phyloP scores from a whole-genome alignment of 2,329 filamentous ascomycete genomes.

The Xylaria sp. region DNA sequence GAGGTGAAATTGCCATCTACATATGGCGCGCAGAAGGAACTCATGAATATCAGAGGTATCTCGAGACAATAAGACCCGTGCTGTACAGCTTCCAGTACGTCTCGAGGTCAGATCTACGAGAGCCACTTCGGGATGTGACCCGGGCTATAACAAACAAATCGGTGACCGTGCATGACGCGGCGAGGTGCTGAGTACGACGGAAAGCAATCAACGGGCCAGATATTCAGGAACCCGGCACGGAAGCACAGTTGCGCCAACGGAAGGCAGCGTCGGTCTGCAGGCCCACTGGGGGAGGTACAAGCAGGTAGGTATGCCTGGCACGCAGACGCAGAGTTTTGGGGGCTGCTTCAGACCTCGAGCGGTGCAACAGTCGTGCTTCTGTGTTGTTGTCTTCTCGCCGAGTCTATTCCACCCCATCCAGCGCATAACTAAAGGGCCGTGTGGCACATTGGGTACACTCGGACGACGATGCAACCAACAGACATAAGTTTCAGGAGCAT shows the following conservation, averaged over 20 bases:
- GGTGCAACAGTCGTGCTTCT: not conserved
- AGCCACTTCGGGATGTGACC: constrained; percentile 12
- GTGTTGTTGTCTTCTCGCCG: not conserved
- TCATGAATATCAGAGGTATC: constrained; percentile 11
- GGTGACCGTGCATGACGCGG: constrained; percentile 19
- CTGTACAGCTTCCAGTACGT: constrained; percentile 18
- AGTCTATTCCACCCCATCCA: not conserved
- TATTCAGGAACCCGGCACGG: constrained; percentile 20
- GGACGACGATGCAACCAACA: not conserved
- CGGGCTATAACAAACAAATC: not conserved
- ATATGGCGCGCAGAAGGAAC: constrained; percentile 14
- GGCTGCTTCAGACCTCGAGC: not conserved
- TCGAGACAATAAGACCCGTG: constrained; percentile 16
- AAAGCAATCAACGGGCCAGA: not conserved
- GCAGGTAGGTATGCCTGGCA: constrained; percentile 16
- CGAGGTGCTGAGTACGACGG: constrained; percentile 13
- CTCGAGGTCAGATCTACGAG: constrained; percentile 18
- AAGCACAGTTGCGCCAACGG: constrained; percentile 17
- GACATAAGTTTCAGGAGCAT: not conserved
- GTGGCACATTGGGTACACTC: not conserved
- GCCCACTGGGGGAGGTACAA: constrained; percentile 14
- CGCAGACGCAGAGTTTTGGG: not conserved
- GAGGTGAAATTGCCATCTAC: constrained; percentile 19
- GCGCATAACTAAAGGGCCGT: not conserved
- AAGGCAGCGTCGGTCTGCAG: constrained; percentile 25